These are phyloP conservation scores for Thelonectria blattea DNA, from an alignment of 2,329 filamentous ascomycete genomes.

Conservation along the genomic window DNA sequence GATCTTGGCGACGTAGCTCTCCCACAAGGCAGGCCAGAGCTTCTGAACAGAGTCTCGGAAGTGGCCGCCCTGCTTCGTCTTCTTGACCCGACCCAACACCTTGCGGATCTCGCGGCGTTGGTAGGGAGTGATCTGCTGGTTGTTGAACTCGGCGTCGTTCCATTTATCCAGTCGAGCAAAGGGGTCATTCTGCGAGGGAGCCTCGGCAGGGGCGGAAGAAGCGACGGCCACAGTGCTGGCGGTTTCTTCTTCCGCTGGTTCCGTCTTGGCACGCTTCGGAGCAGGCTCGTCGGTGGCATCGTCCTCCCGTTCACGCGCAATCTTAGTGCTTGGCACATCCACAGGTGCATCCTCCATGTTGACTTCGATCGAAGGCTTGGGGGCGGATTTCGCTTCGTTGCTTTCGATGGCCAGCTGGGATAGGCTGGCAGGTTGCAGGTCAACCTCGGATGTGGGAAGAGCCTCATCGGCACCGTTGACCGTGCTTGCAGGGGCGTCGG, in stretches of 20 bases:
- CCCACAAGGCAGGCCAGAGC: conserved; percentile 76
- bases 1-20: conserved; percentile 72
- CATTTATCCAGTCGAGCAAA: conserved; percentile 47
- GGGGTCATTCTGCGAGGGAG: conserved; percentile 28
- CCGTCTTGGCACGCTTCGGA: conserved; percentile 82
- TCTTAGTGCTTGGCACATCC: conserved; percentile 56
- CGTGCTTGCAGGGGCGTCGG: conserved; percentile 15
- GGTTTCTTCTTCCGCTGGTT: conserved; percentile 55
- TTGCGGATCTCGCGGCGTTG: conserved; percentile 69
- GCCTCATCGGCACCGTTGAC: conserved; percentile 25
- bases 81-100: conserved; percentile 77
- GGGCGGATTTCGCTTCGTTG: conserved; percentile 39
- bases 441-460: conserved; percentile 42
- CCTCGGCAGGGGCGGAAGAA: conserved; percentile 30
- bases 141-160: conserved; percentile 51
- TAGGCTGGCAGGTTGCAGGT: conserved; percentile 45
- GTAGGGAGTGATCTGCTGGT: conserved; percentile 60
- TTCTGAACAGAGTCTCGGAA: conserved; percentile 81
- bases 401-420: conserved; percentile 49
- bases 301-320: conserved; percentile 78
- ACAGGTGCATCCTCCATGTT: conserved; percentile 58
- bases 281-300: conserved; percentile 70
- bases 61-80: conserved; percentile 78
- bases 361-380: conserved; percentile 48
- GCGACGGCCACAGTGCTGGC: conserved; percentile 16